These are phyloP conservation scores for Fraxinus dipetala DNA, from an alignment of 305 asterid genomes.

Conservation along the genomic window DNA sequence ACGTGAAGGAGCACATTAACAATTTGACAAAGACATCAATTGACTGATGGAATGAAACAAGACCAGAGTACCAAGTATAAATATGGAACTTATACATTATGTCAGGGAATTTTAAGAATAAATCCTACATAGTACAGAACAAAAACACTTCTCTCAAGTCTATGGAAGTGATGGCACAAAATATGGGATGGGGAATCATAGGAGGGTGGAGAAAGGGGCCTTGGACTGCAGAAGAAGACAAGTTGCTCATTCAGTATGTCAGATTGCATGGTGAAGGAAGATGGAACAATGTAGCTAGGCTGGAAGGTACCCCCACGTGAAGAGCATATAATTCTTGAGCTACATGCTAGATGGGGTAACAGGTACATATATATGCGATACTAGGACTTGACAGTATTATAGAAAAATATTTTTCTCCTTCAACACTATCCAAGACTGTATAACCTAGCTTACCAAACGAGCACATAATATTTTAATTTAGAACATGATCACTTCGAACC, in stretches of 20 bases:
- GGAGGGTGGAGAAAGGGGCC: constrained; percentile 91
- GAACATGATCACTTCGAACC: background rate
- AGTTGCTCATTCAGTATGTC: constrained; percentile 65
- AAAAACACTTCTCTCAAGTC: constrained; percentile 28
- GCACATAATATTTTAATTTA: background rate
- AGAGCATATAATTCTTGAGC: constrained; percentile 61
- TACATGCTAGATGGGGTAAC: constrained; percentile 82
- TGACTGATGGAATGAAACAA: constrained; percentile 30
- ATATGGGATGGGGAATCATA: constrained; percentile 45
- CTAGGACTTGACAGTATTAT: background rate
- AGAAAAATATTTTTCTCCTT: background rate
- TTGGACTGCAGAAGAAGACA: constrained; percentile 87
- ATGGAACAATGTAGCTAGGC: constrained; percentile 78
- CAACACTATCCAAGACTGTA: background rate
- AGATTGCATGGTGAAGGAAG: constrained; percentile 79
- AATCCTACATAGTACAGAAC: background rate
- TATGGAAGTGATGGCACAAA: constrained; percentile 34
- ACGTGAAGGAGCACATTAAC: constrained; percentile 29
- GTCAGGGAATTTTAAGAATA: constrained; percentile 48
- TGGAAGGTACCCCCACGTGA: constrained; percentile 85
- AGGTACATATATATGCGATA: constrained; percentile 36
- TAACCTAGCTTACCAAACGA: background rate
- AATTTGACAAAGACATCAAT: constrained; percentile 44
- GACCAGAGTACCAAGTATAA: constrained; percentile 42
- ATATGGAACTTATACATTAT: constrained; percentile 43